A percentile compares a stretch with the other conserved stretches of the same genome.
Evolutionary conservation across 139 green algal species (phyloP).

Genomic region (Auxenochlorella protothecoides): DNA sequence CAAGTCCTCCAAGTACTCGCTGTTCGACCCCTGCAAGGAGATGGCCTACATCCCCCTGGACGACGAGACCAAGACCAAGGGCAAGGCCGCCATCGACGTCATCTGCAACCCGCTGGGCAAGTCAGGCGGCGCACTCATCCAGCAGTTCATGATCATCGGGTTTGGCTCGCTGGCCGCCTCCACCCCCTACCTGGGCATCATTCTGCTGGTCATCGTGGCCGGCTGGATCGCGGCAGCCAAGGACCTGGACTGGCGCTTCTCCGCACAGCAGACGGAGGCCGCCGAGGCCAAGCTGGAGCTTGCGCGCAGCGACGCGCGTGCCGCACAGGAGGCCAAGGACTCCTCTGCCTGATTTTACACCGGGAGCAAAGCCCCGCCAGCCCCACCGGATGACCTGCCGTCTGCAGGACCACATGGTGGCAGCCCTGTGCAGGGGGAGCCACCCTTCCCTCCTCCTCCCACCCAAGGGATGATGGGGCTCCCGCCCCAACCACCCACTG

Average conservation of each 20-base stretch:
- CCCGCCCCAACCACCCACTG: no score
- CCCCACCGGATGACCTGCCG: no score
- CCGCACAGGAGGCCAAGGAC: no score
- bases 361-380: no score
- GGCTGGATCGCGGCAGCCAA: conserved; percentile 80
- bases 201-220: conserved; percentile 83
- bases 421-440: no score
- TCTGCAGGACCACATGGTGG: no score
- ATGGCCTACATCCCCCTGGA: conserved; percentile 99
- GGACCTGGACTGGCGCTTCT: conserved; percentile 26
- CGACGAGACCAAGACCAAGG: conserved; percentile 85
- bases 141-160: conserved; percentile 94
- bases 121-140: conserved; percentile 94
- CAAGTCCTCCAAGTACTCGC: conserved; percentile 94
- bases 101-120: conserved; percentile 99
- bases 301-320: background rate
- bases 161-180: conserved; percentile 94
- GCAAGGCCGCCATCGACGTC: conserved; percentile 98
- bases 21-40: conserved; percentile 99
- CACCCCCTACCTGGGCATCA: conserved; percentile 90
- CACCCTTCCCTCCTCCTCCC: no score
- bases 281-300: background rate
- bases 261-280: conserved; percentile 4
- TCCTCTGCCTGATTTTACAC: no score
- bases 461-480: no score